Evolutionary conservation across 148 eudicot genomes (phyloP).

Genomic region (Rhododendron mucronatum): DNA sequence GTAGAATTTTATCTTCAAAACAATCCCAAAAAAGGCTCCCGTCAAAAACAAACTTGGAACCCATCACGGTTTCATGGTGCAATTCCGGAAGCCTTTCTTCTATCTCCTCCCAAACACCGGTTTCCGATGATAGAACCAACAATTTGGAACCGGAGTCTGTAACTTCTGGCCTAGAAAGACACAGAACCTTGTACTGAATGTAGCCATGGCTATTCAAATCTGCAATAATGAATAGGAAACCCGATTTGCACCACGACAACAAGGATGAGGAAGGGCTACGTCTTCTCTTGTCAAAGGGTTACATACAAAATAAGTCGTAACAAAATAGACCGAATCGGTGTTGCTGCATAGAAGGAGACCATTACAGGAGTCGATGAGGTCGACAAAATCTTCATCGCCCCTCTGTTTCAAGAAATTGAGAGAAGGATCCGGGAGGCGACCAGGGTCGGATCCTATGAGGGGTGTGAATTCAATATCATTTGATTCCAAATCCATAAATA

Average conservation of each 20-base stretch:
- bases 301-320: constrained; percentile 2
- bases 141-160: not conserved
- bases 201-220: not conserved
- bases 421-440: not conserved
- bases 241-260: not conserved
- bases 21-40: constrained; percentile 16
- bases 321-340: not conserved
- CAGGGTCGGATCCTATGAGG: not conserved
- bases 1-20: constrained; percentile 7
- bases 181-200: not conserved
- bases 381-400: not conserved
- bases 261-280: not conserved
- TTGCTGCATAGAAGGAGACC: constrained; percentile 16
- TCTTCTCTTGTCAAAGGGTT: constrained; percentile 12
- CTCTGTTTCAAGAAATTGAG: not conserved
- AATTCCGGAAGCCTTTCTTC: not conserved
- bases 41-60: not conserved
- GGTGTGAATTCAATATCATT: not conserved
- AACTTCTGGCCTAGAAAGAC: not conserved
- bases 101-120: constrained; percentile 9
- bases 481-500: not conserved
- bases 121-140: constrained; percentile 6
- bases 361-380: constrained; percentile 5
- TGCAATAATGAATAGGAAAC: constrained; percentile 6
- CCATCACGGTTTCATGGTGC: constrained; percentile 1